Conservation (phyloP, 176 grass and related monocot species). For the Oryza coarctata region DNA sequence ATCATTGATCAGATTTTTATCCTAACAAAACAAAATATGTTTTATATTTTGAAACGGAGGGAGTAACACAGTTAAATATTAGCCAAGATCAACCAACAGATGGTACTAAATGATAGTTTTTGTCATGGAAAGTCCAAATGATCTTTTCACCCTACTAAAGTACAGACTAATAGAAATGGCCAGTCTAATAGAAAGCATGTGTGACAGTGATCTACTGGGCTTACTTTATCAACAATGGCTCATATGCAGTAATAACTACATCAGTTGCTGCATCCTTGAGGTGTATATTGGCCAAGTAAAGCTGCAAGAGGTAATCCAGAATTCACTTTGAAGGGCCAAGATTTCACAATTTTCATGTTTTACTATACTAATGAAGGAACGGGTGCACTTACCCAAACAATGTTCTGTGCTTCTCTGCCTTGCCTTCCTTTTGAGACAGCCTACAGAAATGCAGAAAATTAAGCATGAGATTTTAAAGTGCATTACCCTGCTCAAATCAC, state of each 20-base stretch:
- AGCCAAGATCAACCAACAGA: neutral
- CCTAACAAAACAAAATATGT: too few species aligned
- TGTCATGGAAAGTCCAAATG: neutral
- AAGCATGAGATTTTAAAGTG: conserved; percentile 17
- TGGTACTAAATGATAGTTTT: neutral
- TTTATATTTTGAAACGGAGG: too few species aligned
- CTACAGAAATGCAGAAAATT: conserved; percentile 35
- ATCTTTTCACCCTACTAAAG: neutral
- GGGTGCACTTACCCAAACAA: conserved; percentile 62
- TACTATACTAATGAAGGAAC: conserved; percentile 9
- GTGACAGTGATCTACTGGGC: neutral
- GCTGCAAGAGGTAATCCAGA: conserved; percentile 45
- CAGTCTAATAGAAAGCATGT: neutral
- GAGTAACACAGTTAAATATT: neutral
- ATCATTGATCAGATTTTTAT: too few species aligned
- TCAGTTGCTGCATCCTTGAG: conserved; percentile 78
- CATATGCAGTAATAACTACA: conserved; percentile 72
- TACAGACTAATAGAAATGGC: neutral
- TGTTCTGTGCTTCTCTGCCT: conserved; percentile 79
- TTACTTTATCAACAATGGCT: conserved; percentile 79
- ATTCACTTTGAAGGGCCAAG: conserved; percentile 17
- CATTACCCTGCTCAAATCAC: neutral
- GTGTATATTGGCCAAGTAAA: conserved; percentile 89
- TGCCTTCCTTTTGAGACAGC: conserved; percentile 85
- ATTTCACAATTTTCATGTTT: neutral